Evolutionary conservation across 2,329 filamentous ascomycete species (phyloP), one percentile per base, ranked within the genome.

Genomic region (Xylaria sp.): DNA sequence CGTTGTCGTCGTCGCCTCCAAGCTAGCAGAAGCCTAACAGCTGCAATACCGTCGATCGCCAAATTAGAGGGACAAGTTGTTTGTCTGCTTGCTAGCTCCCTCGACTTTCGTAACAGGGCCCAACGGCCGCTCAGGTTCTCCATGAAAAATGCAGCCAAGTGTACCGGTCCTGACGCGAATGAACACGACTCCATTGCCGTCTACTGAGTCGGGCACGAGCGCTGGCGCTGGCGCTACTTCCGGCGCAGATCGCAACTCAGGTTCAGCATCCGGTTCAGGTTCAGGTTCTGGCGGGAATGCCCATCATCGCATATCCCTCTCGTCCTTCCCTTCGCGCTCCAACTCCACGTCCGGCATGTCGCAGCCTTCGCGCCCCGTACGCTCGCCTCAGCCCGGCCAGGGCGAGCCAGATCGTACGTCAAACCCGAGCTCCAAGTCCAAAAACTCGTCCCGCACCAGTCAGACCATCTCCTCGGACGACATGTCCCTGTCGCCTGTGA

Each of bases 241-340:
- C 23, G 23, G 23, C 23, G 23, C 23, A 30, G 23, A 30, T 30
- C 23, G 23, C 23, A 30, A 30, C 5, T 30, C 23, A 30, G 23
- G 23, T 30, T 30, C 23, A 5, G 23, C 23, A 6, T 46, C 42
- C 11, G 30, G 8, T 10, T 19, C 44, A 6, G 34, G 30, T 34
- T 50, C 59, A 13, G 57, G 46, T 1, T 10, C 49, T 34, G 54
- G 39, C 18, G 18, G 4, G 2, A 23, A 65, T 55, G 57, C 63
- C 49, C 75, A 74, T 67, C 75, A 77, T 59, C 76, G 80, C 68
- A 79, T 82, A 48, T 89, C 86, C n/a, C 75, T 88, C 52, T 83
- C 85, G 30, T 88, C 85, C 48, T 84, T 87, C 68, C 80, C 84
- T 9, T 83, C 84, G 54, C 78, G 82, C 59, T 81, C 82, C 52